Conservation (phyloP, 805 yeast species). For the Ogataea nonfermentans region DNA sequence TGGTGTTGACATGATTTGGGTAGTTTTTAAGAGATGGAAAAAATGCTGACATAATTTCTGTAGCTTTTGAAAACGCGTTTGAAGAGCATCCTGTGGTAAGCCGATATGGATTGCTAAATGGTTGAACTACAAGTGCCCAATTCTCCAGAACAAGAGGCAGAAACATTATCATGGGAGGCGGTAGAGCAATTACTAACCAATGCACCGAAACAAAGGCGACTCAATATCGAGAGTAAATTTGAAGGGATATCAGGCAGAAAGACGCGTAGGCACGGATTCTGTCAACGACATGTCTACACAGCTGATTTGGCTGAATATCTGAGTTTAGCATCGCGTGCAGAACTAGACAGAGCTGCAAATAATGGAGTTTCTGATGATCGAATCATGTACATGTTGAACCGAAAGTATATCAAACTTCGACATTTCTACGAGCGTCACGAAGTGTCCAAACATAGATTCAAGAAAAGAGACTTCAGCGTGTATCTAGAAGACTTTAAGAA, state of each 20-base stretch:
- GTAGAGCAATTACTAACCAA: slow-evolving; percentile 10
- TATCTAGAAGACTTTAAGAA: slow-evolving; percentile 32
- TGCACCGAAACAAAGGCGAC: neutral
- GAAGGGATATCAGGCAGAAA: slow-evolving; percentile 8
- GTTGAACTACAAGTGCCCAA: slow-evolving; percentile 18
- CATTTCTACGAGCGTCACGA: slow-evolving; percentile 28
- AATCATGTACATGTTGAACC: slow-evolving; percentile 30
- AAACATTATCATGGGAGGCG: slow-evolving; percentile 16
- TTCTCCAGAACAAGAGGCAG: slow-evolving; percentile 22
- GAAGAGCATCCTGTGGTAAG: neutral
- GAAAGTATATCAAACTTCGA: slow-evolving; percentile 29
- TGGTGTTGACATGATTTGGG: slow-evolving; percentile 6
- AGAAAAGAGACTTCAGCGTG: slow-evolving; percentile 27
- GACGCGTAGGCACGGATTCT: slow-evolving; percentile 27
- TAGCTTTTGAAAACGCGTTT: slow-evolving; percentile 8
- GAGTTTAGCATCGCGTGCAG: slow-evolving; percentile 24
- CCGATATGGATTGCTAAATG: slow-evolving; percentile 6
- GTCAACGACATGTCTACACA: slow-evolving; percentile 36
- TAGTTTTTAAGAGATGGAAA: slow-evolving; percentile 5
- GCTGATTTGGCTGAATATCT: slow-evolving; percentile 35
- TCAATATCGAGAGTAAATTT: neutral
- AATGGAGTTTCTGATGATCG: slow-evolving; percentile 25
- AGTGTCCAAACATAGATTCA: slow-evolving; percentile 31
- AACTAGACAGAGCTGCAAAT: slow-evolving; percentile 26
- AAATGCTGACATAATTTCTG: slow-evolving; percentile 5